phyloP scores from a whole-genome alignment of 192 early-diverging fungal genomes.

The Backusella australiensis region DNA sequence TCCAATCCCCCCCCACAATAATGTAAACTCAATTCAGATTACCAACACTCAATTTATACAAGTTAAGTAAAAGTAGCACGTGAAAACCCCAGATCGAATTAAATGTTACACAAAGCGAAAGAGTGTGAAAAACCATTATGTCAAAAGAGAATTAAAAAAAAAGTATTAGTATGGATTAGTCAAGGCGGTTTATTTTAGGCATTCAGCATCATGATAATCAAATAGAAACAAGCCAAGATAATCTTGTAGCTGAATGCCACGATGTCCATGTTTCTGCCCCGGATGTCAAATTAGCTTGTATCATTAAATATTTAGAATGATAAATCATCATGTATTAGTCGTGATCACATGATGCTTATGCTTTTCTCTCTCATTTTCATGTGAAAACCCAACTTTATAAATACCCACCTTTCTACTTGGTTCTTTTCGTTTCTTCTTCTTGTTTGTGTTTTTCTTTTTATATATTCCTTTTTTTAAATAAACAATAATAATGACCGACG shows the following conservation, averaged over 20 bases:
- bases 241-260: too few species aligned
- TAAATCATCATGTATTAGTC: background rate
- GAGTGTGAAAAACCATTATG: constrained; percentile 5
- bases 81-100: background rate
- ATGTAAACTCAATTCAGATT: background rate
- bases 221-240: too few species aligned
- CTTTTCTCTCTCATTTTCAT: background rate
- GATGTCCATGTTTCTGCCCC: background rate
- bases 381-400: constrained; percentile 10
- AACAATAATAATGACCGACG: constrained; percentile 26
- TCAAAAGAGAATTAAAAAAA: background rate
- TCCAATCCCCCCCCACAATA: background rate
- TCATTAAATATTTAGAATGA: background rate
- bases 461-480: background rate
- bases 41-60: background rate
- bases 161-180: background rate
- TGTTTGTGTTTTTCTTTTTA: constrained; percentile 13
- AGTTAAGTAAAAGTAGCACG: background rate
- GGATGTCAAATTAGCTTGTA: background rate
- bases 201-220: too few species aligned
- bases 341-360: constrained; percentile 7
- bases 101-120: background rate
- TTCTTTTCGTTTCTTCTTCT: background rate
- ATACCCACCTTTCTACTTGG: background rate
- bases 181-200: background rate